Conservation (phyloP, 2,329 filamentous ascomycete species). For the Juglanconis oblonga region DNA sequence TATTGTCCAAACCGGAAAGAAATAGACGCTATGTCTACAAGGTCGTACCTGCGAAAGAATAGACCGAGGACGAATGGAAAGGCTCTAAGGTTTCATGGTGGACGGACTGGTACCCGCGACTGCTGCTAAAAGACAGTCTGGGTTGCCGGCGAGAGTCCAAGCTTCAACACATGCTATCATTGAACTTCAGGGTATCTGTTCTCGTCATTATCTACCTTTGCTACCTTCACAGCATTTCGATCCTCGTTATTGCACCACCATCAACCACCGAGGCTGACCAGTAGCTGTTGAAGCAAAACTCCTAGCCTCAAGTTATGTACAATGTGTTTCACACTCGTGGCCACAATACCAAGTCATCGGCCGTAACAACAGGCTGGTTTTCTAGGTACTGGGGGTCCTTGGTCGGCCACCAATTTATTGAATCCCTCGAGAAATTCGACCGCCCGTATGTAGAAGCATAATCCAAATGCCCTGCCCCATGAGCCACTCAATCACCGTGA, state of each 20-base stretch:
- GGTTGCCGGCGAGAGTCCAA: too few relatives aligned
- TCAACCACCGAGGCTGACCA: background rate
- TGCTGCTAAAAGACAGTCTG: background rate
- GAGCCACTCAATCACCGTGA: background rate
- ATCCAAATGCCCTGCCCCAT: background rate
- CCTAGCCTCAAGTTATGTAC: background rate
- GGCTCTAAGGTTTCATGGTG: too few relatives aligned
- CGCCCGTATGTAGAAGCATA: background rate
- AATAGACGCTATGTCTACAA: background rate
- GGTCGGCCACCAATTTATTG: background rate
- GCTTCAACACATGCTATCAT: background rate
- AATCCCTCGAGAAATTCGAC: background rate
- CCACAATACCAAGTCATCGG: too few relatives aligned
- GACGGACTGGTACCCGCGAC: background rate
- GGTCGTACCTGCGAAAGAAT: too few relatives aligned
- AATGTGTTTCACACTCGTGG: background rate
- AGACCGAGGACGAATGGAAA: too few relatives aligned
- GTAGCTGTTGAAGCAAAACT: background rate
- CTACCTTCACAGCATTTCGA: constrained; percentile 2
- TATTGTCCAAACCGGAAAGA: background rate
- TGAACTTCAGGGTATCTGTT: constrained; percentile 11
- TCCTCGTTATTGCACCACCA: background rate
- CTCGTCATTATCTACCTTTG: constrained; percentile 10
- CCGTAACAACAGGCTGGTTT: too few relatives aligned
- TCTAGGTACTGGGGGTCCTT: too few relatives aligned